Base-by-base conservation (phyloP, 495 filamentous ascomycete genomes). In the Penicillium bialowiezense region DNA sequence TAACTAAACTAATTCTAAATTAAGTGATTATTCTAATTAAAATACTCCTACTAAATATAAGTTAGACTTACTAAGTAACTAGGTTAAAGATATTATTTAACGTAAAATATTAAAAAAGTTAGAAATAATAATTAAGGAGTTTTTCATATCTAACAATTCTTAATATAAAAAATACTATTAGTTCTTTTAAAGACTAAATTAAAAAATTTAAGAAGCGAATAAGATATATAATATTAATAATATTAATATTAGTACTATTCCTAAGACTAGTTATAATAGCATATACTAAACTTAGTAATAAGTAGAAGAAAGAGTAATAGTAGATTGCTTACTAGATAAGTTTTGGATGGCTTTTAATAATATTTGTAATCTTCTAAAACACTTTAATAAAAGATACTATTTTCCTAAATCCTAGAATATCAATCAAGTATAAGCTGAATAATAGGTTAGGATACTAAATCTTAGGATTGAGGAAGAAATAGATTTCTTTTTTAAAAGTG, bases 361-460 rank as follows among this genome's bases (percentile, higher is more conserved):
- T 9, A 50, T 32, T 13, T n/a, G 12, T 5, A 12, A 35, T 41
- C 19, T 53, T 33, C n/a, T 53, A 10, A 53, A 43, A 8, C 14
- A 10, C 15, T 52, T 57, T 21, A 57, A 52, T 14, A 24, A 46
- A 21, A 14, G 41, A 44, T 10, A 57, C 26, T 31, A 41, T 29
- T 41, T 57, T 49, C 50, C 50, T 14, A 14, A 33, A 28, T 2
- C 0, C 14, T 57, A 23, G 54, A 57, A 52, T 34, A 41, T 57
- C 5, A 50, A 29, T 32, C 1, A 36, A 36, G 9, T 0, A 4
- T 50, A 12, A 41, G 49, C 54, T 5, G 17, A 52, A 17, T 0
- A 52, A 51, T 5, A 2, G 7, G 44, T 49, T 10, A 15, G 41
- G 23, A 29, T 7, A 17, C 14, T 5, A 23, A 45, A 53, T 43